Base-by-base conservation (phyloP, 257 asterid genomes). In the Henckelia pumila region DNA sequence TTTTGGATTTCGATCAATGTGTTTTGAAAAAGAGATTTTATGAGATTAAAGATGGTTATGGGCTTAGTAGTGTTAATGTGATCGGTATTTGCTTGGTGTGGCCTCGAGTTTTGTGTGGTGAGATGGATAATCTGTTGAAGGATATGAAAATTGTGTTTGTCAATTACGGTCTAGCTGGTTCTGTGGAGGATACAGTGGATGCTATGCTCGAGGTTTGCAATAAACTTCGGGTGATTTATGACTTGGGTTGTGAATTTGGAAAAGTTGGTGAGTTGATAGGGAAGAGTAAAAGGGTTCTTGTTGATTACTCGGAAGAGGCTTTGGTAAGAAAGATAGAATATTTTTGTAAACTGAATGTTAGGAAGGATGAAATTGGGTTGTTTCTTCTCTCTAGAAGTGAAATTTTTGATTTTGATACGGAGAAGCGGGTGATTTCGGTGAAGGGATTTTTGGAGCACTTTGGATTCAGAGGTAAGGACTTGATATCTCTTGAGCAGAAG, bases 31-130 rank as follows among this genome's bases (percentile, higher is more conserved):
- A 57, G 21, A 80, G 62, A 69, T 33, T 85, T 60, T 23, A 50
- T 5, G 82, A 53, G 70, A 72, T 86, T 67, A 80, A 78, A 68
- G 75, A 67, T 59, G 64, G 9, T 21, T 82, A 71, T 63, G 86
- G 88, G 67, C 82, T 84, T 50, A 60, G 73, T 64, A 77, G 71
- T 71, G 74, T 72, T 21, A 56, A 53, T 50, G 66, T 80, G 53
- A 78, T 83, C 72, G 77, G 95, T 67, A 78, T 85, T 55, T 84
- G 87, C 68, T 78, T 88, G 78, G 83, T 72, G 67, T 85, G 84
- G 57, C 90, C 91, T 52, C 47, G 30, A 26, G 87, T 82, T 52
- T 50, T 88, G 32, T 44, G 28, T 50, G 73, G 70, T 23, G 71
- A 78, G 64, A 71, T 77, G 74, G 80, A 79, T 77, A 80, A 77